Base-by-base conservation (phyloP, 2,329 filamentous ascomycete genomes). In the Alternaria metachromatica region DNA sequence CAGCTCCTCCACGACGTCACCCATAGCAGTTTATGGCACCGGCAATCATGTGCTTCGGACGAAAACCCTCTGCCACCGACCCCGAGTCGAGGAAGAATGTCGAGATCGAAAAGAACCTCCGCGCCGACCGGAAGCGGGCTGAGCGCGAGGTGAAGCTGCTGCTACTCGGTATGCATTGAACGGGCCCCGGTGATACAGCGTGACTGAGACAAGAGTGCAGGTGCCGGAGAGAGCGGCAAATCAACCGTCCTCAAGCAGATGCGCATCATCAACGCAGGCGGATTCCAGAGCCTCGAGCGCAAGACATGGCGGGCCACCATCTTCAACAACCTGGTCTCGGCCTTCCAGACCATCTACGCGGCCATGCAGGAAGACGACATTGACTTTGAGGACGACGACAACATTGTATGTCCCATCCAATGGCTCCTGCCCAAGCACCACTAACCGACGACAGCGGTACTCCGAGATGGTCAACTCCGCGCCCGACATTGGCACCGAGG, bases 191-290 rank as follows among this genome's bases (percentile, higher is more conserved):
- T 53, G 49, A 53, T 26, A 23, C 50, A 60, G 30, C 37, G n/a
- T 60, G 76, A 82, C 76, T 67, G 58, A 66, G 41, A 55, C 59
- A 58, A 41, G n/a, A 43, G 43, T 68, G 68, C 72, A 97, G 94
- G 95, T 80, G 95, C 95, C 74, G 95, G 95, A 78, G 95, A 98
- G 83, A 96, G 92, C 63, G 93, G 95, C 70, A 98, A 98, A 83
- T 97, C 95, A 9, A 98, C 95, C 2, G 94, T 98, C 63, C 88
- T 98, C 70, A 98, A 98, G 84, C 95, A 98, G 85, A 98, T 99
- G 96, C 95, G 95, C 80, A 90, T 99, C 81, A 97, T 99, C 73
- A 96, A 98, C 80, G 90, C 93, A 13, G 90, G 94, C 80, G 95
- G 96, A 55, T 98, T 98, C 83, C 93, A 89, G 76, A 92, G 92